These are phyloP conservation scores for Fusarium sp. DNA, from an alignment of 2,329 filamentous ascomycete genomes.

Conservation along the genomic window DNA sequence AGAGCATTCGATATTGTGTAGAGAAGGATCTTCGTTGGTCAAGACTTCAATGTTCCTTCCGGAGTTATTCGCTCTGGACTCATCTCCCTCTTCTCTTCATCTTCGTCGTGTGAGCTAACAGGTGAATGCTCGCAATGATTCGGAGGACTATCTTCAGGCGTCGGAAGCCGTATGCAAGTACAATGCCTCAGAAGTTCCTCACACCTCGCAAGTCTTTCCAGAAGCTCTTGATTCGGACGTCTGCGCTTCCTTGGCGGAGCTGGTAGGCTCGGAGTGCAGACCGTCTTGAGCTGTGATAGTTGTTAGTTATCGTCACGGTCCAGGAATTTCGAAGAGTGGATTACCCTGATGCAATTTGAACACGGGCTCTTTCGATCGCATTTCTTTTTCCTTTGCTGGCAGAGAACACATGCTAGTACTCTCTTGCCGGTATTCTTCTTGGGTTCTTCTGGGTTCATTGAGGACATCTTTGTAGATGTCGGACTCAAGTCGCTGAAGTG, in stretches of 20 bases:
- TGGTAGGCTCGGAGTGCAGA: slow-evolving; percentile 50
- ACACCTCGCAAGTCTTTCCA: slow-evolving; percentile 34
- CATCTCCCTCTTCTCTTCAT: slow-evolving; percentile 23
- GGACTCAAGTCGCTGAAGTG: slow-evolving; percentile 14
- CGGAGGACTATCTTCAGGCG: slow-evolving; percentile 29
- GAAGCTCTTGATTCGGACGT: slow-evolving; percentile 50
- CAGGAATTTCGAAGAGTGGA: rapidly evolving
- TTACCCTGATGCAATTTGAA: slow-evolving; percentile 51
- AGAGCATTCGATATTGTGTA: not conserved
- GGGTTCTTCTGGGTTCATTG: slow-evolving; percentile 19
- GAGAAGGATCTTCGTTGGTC: no score
- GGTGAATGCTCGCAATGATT: slow-evolving; percentile 33
- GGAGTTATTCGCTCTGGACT: slow-evolving; percentile 1
- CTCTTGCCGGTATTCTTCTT: slow-evolving; percentile 35
- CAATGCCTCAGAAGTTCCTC: slow-evolving; percentile 46
- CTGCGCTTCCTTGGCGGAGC: slow-evolving; percentile 52
- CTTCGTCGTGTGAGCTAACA: slow-evolving; percentile 12
- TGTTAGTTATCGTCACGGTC: not conserved
- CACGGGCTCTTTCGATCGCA: slow-evolving; percentile 53
- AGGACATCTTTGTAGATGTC: slow-evolving; percentile 24
- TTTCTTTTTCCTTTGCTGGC: slow-evolving; percentile 55
- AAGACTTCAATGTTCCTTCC: no score
- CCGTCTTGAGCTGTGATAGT: slow-evolving; percentile 41
- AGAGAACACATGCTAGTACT: slow-evolving; percentile 50
- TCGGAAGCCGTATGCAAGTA: slow-evolving; percentile 41